Base-by-base conservation (phyloP, 176 grass and related monocot genomes). In the Musa acuminata region DNA sequence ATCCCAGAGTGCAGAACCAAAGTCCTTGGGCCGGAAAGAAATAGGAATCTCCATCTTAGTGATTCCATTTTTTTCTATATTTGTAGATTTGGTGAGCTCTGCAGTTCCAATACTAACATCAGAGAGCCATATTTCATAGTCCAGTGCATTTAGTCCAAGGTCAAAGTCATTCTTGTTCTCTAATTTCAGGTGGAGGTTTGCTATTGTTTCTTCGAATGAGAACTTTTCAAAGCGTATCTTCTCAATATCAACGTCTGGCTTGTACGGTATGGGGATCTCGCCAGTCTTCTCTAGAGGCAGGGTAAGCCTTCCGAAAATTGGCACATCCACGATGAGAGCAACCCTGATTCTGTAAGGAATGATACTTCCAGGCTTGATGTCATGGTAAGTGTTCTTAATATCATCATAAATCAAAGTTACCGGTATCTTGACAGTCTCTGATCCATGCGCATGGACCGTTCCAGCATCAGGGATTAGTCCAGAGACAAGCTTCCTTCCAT, bases 151-250 rank as follows among this genome's bases (percentile, higher is more conserved):
- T 58, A 99, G 84, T 0, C 78, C 90, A 0, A 99, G 73, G 71
- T 94, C 88, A 78, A 99, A 99, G 75, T 99, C 90, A 35, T 99
- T 99, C 84, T 94, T 99, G 86, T 99, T 99, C 82, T 99, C 95
- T 9, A 99, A 74, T 78, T 93, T 93, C 75, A 99, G 67, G 80
- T 93, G 84, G 14, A 99, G 86, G 62, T 85, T 93, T 75, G 95
- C 95, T 17, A 75, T 80, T 68, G 95, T 91, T 73, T 99, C 88
- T 49, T 99, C 95, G 50, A 94, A 91, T 11, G 95, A 99, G 84
- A 94, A 99, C 27, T 83, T 79, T 59, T 89, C 78, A 75, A 99
- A 99, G 60, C 89, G 90, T 75, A 99, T 89, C 77, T 94, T 99
- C 79, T 99, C 90, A 19, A 99, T 82, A 74, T 99, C 88, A 22